Base-by-base conservation (phyloP, 129 eudicot species). In the Artemisia tridentata region DNA sequence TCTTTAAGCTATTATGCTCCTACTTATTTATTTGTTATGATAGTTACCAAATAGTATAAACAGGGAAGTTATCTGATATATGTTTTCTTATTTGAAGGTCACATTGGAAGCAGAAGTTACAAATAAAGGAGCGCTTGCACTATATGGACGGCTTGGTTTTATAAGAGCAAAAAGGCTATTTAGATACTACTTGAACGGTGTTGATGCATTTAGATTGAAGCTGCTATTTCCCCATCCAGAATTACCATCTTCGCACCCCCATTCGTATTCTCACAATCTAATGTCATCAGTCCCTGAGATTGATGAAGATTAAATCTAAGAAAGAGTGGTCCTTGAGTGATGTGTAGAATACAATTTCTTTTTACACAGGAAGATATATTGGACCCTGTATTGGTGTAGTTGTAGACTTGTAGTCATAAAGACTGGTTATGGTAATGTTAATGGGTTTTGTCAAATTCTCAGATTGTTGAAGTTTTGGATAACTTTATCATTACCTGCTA, bases 101-200 rank as follows among this genome's bases (percentile, higher is more conserved):
- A 92, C 98, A 23, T 72, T 92, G 68, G 98, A 92, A 84, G 96
- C 98, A 52, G 96, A 92, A 78, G 98, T 92, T 73, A 92, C 98
- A 62, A 92, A 92, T 73, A 92, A 92, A 59, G 96, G 96, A 38
- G 98, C 96, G 7, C 91, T 92, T 71, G 98, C 96, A 46, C 78
- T 92, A 51, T 92, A 92, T 10, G 95, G 96, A 7, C 86, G 96
- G 8, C 84, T 92, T 16, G 96, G 98, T 20, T 92, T 92, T 79
- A 85, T 92, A 51, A 85, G 96, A 79, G 95, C 98, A 61, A 92
- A 92, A 75, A 84, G 98, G 79, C 88, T 92, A 47, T 92, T 89
- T 67, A 69, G 95, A 57, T 92, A 92, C 69, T 92, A 92, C 75
- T 80, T 92, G 83, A 92, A 92, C 12, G 96, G 96, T n/a, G 98